These are phyloP conservation scores for Ochromonas danica DNA, from an alignment of 108 stramenopile genomes.

Conservation along the genomic window DNA sequence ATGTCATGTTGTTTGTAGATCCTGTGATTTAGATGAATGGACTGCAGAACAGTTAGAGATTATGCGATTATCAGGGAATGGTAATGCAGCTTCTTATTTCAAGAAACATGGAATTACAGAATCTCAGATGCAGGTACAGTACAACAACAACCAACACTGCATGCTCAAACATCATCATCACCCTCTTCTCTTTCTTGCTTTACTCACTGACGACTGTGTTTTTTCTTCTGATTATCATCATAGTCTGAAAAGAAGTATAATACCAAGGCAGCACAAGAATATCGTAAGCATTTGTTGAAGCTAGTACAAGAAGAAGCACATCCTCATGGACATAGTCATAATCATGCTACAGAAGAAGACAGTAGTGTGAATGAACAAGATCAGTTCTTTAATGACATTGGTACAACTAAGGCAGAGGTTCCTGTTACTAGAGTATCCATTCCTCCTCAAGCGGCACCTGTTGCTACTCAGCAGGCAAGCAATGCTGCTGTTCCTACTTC, in stretches of 20 bases:
- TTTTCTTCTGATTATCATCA: not conserved
- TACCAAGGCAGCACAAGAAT: slow-evolving; percentile 30
- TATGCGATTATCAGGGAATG: slow-evolving; percentile 85
- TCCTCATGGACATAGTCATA: not conserved
- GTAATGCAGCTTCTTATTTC: slow-evolving; percentile 71
- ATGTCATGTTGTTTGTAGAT: slow-evolving; percentile 17
- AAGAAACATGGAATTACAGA: slow-evolving; percentile 74
- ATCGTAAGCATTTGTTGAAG: slow-evolving; percentile 6
- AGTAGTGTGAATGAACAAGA: no score
- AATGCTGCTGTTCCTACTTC: not conserved
- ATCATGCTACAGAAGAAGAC: not conserved
- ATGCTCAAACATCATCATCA: no score
- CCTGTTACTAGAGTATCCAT: not conserved
- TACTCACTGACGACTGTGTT: not conserved
- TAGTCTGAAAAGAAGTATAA: slow-evolving; percentile 38
- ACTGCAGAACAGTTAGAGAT: slow-evolving; percentile 83
- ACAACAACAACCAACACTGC: no score
- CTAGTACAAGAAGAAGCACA: not conserved
- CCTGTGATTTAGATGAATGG: slow-evolving; percentile 78
- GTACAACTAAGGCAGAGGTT: not conserved
- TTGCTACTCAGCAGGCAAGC: not conserved
- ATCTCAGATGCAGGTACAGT: slow-evolving; percentile 62
- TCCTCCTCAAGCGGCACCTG: not conserved
- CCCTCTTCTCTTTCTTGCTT: no score
- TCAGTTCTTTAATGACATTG: no score